Base-by-base conservation (phyloP, 192 early-diverging fungal genomes). In the Coemansia sp. region DNA sequence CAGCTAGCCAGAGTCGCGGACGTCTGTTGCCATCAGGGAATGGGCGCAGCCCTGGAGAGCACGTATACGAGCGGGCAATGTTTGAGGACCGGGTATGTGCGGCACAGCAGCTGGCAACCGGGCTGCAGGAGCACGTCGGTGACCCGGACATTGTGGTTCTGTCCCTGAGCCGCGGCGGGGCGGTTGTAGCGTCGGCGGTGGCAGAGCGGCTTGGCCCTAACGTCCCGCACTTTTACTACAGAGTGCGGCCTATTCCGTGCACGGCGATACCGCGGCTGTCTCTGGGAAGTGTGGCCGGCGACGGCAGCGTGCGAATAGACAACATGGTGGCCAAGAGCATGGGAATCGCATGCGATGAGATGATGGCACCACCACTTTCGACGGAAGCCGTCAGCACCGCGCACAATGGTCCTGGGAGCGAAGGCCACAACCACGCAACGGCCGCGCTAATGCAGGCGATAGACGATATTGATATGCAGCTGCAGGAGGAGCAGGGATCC, bases 161-260 rank as follows among this genome's bases (percentile, higher is more conserved):
- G 20, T 83, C 80, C 7, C 70, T 84, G 61, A 79, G 77, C 65
- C 67, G 77, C 32, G 81, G 81, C 55, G 81, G 81, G n/a, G 81
- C 81, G 7, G 64, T 84, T 2, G 68, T 84, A 5, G 81, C 69
- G 40, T 67, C 73, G 5, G 70, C 62, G 13, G 58, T 79, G 14
- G 72, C 81, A 5, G 67, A 60, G 32, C 17, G 40, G 2, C 71
- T 84, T 11, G 77, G 76, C 5, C 25, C 20, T 14, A 25, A 40
- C 7, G 49, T 70, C n/a, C 74, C 67, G 45, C 76, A 84, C 60
- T 17, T 72, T 16, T 73, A 77, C 72, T 83, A 83, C 64, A 49
- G 55, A 10, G 81, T 84, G 53, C 66, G 65, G 7, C 40, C 74
- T 2, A 76, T 84, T 8, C 76, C 76, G 9, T 79, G 74, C 41